Percentiles rank a stretch among this genome's conserved stretches.
Evolutionary conservation across 805 yeast species (phyloP).

Genomic region (Cyberlindnera xylosilytica): DNA sequence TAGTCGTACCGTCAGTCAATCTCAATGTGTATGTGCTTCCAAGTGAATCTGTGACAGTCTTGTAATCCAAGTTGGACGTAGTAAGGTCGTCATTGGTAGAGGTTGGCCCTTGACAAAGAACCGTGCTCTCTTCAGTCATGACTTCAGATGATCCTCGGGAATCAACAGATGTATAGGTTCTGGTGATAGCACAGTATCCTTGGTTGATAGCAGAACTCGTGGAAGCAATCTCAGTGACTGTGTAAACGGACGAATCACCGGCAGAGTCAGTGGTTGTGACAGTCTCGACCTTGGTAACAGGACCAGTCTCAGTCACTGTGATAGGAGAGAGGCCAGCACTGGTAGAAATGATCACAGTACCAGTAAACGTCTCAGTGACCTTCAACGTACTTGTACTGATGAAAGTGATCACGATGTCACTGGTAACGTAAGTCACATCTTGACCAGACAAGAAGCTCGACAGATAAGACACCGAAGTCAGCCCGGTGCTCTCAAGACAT

Average conservation of each 20-base stretch:
- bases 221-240: constrained; percentile 13
- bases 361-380: constrained; percentile 23
- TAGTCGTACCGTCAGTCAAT: constrained; percentile 2
- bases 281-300: constrained; percentile 2
- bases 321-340: constrained; percentile 4
- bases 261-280: constrained; percentile 11
- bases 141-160: constrained; percentile 4
- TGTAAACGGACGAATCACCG: constrained; percentile 6
- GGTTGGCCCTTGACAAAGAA: constrained; percentile 9
- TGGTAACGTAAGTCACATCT: constrained; percentile 23
- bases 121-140: constrained; percentile 10
- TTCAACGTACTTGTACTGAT: constrained; percentile 21
- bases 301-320: not conserved
- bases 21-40: constrained; percentile 11
- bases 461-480: constrained; percentile 20
- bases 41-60: constrained; percentile 12
- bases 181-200: constrained; percentile 17
- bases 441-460: constrained; percentile 19
- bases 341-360: constrained; percentile 17
- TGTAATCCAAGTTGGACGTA: constrained; percentile 7
- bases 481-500: constrained; percentile 21
- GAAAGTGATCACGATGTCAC: constrained; percentile 20
- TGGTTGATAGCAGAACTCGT: constrained; percentile 14
- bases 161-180: constrained; percentile 8
- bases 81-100: not conserved